These are phyloP conservation scores for Tetraselmis chui DNA, from an alignment of 139 green algal species.

Conservation along the genomic window DNA sequence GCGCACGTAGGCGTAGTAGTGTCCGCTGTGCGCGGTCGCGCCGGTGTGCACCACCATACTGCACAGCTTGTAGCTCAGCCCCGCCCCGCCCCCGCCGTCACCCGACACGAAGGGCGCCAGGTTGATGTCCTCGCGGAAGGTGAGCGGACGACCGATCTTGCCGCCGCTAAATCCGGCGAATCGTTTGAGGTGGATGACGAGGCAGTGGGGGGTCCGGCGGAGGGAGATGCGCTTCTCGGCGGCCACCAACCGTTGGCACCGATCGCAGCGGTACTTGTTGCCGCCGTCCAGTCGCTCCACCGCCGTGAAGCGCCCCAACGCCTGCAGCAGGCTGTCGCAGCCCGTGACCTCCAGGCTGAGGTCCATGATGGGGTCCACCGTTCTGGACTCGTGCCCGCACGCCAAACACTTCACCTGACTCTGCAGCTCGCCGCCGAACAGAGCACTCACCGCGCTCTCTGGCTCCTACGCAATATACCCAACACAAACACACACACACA, in stretches of 20 bases:
- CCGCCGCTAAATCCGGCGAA: not conserved
- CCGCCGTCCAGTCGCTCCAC: not conserved
- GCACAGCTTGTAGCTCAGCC: not conserved
- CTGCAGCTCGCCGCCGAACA: not conserved
- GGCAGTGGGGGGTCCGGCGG: not conserved
- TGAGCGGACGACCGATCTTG: not conserved
- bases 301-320: not conserved
- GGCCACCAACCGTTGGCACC: not conserved
- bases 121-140: not conserved
- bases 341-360: not conserved
- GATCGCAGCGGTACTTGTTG: not conserved
- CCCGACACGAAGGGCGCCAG: not conserved
- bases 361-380: not conserved
- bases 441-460: not conserved
- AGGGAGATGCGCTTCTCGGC: not conserved
- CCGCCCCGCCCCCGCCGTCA: too few relatives aligned
- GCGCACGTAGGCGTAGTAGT: not conserved
- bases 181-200: not conserved
- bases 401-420: not conserved
- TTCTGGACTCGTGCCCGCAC: not conserved
- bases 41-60: not conserved
- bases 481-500: too few relatives aligned
- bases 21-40: not conserved
- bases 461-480: not conserved
- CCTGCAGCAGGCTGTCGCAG: not conserved